Evolutionary conservation across 352 stramenopile genomes (phyloP), one percentile per base, ranked within the genome.

Genomic region (Plasmopara halstedii): DNA sequence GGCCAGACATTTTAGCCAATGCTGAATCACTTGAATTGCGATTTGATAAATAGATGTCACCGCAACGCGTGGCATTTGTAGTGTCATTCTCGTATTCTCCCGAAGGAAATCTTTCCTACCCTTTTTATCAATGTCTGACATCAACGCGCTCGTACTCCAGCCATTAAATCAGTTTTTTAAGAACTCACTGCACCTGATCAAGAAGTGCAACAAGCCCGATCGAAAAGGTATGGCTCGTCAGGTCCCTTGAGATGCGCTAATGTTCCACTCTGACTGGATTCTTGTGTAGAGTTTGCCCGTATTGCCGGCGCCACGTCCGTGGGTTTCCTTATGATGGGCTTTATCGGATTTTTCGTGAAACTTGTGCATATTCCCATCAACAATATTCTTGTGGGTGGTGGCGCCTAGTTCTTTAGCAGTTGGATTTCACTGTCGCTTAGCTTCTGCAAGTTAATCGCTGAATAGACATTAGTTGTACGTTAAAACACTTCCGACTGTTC

Each of bases 321-420:
- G 64, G 95, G 97, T 47, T 99, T 99, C 73, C 70, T 99, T 46
- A 96, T 99, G 63, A 99, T 99, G 95, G 95, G 97, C 62, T 98
- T 99, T 70, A 97, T 99, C 67, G 96, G 96, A 50, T 99, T 99
- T 85, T 99, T 99, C 71, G 95, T 99, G 55, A 99, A 99, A 86
- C 87, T 99, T 46, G 89, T 99, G 66, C 96, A 99, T 83, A 99
- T 99, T 63, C 96, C 96, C 32, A 99, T 99, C 78, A 99, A 99
- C 86, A 98, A 99, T 81, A 99, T 99, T 78, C 81, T 99, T 26
- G 88, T 98, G 52, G 89, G 91, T 58, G 80, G 78, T 37, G 85
- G 76, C 59, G 70, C 76, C 37, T 95, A 90, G 73, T 40, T n/a
- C 4, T 23, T 32, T 38, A 22, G 50, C 36, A 59, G 38, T 49